These are phyloP conservation scores for Akanthomyces muscarius DNA, from an alignment of 2,329 filamentous ascomycete genomes.

Conservation along the genomic window DNA sequence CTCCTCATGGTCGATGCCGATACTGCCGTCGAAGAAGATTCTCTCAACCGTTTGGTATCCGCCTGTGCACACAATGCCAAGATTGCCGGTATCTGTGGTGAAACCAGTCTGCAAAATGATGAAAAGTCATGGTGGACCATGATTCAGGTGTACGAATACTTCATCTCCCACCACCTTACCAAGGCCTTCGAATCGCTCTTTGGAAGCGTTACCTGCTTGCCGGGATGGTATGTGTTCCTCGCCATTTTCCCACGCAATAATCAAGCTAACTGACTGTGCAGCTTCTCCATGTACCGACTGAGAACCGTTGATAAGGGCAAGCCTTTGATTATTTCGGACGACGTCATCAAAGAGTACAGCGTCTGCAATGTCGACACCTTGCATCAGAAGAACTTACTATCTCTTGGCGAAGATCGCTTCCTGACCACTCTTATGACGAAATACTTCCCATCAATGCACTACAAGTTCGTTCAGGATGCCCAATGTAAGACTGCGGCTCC, in stretches of 20 bases:
- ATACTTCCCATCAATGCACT: slow-evolving; percentile 91
- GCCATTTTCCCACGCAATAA: background rate
- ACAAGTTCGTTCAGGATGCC: slow-evolving; percentile 92
- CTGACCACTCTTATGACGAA: slow-evolving; percentile 98
- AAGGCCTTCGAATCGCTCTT: slow-evolving; percentile 98
- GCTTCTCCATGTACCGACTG: slow-evolving; percentile 97
- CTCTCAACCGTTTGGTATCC: slow-evolving; percentile 86
- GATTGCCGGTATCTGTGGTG: slow-evolving; percentile 95
- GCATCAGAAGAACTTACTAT: slow-evolving; percentile 93
- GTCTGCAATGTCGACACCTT: slow-evolving; percentile 89
- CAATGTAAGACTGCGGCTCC: slow-evolving; percentile 92
- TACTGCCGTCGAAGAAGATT: slow-evolving; percentile 88
- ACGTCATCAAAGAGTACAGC: slow-evolving; percentile 81
- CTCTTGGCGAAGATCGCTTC: slow-evolving; percentile 94
- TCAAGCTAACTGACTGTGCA: slow-evolving; percentile 41
- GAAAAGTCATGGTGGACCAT: slow-evolving; percentile 97
- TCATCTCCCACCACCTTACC: slow-evolving; percentile 93
- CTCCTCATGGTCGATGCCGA: slow-evolving; percentile 97
- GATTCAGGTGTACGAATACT: slow-evolving; percentile 99
- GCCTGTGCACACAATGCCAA: slow-evolving; percentile 91
- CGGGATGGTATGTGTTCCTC: slow-evolving; percentile 76
- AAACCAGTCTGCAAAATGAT: slow-evolving; percentile 94
- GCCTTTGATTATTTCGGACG: slow-evolving; percentile 88
- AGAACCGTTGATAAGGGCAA: slow-evolving; percentile 91
- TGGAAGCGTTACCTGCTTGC: slow-evolving; percentile 96